Conservation (phyloP, 805 yeast genomes). For the Barnettozyma sucrosica region DNA sequence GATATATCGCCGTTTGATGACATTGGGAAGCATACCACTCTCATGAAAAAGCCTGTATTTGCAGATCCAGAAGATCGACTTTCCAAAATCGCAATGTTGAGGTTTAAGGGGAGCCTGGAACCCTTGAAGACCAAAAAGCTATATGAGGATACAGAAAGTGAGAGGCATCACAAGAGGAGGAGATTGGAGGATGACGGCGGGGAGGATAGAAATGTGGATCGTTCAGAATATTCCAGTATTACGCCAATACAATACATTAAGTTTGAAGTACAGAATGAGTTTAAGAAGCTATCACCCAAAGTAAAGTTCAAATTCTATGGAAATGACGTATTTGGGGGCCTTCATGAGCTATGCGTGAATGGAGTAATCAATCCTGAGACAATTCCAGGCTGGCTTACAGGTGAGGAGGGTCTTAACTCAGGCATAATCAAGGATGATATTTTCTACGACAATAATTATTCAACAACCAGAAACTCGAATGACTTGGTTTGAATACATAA, state of each 20-base stretch:
- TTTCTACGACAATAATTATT: neutral
- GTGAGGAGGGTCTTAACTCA: conserved; percentile 42
- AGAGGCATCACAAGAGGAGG: conserved; percentile 18
- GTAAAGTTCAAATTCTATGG: conserved; percentile 43
- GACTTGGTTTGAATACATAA: conserved; percentile 1
- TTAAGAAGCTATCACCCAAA: conserved; percentile 16
- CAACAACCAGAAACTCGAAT: neutral
- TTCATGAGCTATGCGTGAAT: conserved; percentile 57
- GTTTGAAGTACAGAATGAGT: conserved; percentile 35
- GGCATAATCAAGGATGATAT: conserved; percentile 39
- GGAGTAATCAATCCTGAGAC: conserved; percentile 45
- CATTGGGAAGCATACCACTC: conserved; percentile 35
- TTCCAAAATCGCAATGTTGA: conserved; percentile 42
- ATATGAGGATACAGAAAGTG: conserved; percentile 31
- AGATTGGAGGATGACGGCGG: conserved; percentile 8
- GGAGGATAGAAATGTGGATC: conserved; percentile 13
- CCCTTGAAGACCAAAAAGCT: conserved; percentile 32
- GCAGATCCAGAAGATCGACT: conserved; percentile 25
- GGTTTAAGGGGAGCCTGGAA: conserved; percentile 53
- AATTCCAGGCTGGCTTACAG: conserved; percentile 74
- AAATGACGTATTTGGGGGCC: conserved; percentile 69
- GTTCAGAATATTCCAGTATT: conserved; percentile 42
- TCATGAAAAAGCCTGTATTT: conserved; percentile 18
- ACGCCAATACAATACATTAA: conserved; percentile 54
- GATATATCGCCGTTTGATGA: conserved; percentile 60